Evolutionary conservation across 2,329 filamentous ascomycete species (phyloP).

Genomic region (Calonectria hawksworthii): DNA sequence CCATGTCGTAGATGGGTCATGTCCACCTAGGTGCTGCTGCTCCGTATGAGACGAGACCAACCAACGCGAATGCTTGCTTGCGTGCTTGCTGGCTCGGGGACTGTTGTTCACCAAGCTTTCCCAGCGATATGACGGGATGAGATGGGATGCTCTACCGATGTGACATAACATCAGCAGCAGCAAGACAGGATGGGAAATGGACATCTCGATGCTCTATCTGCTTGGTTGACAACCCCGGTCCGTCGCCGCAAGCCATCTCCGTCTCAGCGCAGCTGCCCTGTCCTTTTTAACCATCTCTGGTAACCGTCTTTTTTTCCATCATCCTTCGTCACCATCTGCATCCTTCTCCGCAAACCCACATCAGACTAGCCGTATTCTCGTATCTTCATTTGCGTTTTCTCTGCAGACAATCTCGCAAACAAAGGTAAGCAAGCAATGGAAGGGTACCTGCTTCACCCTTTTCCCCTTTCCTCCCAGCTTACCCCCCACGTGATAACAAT

Average conservation of each 20-base stretch:
- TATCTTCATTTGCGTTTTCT: conserved; percentile 3
- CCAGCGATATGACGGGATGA: background rate
- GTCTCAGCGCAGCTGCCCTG: conserved; percentile 8
- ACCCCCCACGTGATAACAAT: conserved; percentile 11
- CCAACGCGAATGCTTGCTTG: background rate
- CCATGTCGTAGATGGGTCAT: background rate
- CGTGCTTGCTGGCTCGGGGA: background rate
- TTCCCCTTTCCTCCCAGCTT: background rate
- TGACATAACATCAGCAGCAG: background rate
- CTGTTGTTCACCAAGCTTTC: background rate
- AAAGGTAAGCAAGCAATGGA: conserved; percentile 7
- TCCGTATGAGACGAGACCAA: background rate
- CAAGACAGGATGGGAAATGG: background rate
- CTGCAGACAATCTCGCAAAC: background rate
- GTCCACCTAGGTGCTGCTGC: background rate
- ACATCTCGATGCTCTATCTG: background rate
- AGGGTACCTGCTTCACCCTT: conserved; percentile 1
- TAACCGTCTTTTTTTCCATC: conserved; percentile 4
- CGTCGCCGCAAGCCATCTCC: background rate
- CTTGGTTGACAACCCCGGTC: background rate
- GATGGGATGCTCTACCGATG: background rate
- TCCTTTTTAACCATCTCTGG: conserved; percentile 8
- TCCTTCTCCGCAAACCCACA: conserved; percentile 11
- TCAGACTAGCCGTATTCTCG: background rate
- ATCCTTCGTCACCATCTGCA: conserved; percentile 8